Evolutionary conservation across 2,329 filamentous ascomycete species (phyloP), one percentile per base, ranked within the genome.

Genomic region (Orbilia ellipsospora): DNA sequence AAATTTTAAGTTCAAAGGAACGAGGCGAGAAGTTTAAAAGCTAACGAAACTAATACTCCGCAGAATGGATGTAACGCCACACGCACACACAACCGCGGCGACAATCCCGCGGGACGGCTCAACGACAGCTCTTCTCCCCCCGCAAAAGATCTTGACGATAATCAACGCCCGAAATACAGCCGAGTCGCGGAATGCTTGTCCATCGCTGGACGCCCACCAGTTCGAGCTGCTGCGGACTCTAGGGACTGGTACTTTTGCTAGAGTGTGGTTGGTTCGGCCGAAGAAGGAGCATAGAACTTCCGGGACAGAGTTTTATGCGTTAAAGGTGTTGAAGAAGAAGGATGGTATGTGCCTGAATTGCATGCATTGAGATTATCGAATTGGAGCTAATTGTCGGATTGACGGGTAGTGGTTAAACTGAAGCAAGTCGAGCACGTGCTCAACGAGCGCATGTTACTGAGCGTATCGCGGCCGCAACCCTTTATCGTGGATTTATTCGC

Each of bases 371-470:
- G 13, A 6, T 1, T 2, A 48, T 18, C 8, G 44, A 18, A 48
- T 48, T 48, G 4, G 44, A 62, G 56, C 77, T 78, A 60, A 79
- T 68, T 74, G 75, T 61, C 8, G 31, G 5, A 60, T 36, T 77
- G 57, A 20, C 15, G 51, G 57, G 56, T 80, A 88, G 90, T 95
- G 52, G 90, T 95, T 81, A 90, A 90, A 77, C 87, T 94, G 70
- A 94, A 94, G 85, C 92, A 95, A 81, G 90, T 94, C 78, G 92
- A 94, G 83, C 92, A 95, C 82, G 92, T 94, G 65, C 90, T 91
- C 76, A 92, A 94, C 83, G 92, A 95, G 85, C 90, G 92, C 79
- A 88, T 89, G 77, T 90, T 94, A 78, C 88, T 95, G 61, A 88
- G 89, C 80, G 89, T 92, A 78, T 90, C 94, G 56, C 89, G 90